phyloP scores from a whole-genome alignment of 108 stramenopile species.

The Discostella pseudostelligera region DNA sequence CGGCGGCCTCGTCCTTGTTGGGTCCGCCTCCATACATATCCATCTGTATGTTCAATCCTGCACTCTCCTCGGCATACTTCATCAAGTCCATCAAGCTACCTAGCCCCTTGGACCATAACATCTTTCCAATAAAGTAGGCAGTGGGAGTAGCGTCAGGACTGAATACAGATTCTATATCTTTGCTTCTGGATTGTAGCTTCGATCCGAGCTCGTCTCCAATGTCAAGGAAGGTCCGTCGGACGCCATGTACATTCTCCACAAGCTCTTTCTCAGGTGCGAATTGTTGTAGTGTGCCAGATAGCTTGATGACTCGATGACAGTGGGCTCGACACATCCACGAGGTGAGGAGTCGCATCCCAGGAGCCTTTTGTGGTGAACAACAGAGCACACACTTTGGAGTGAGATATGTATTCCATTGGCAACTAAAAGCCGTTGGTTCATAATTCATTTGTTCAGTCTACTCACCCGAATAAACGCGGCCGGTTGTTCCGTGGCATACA shows the following conservation, averaged over 20 bases:
- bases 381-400: too few species aligned
- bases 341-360: conserved; percentile 61
- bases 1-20: conserved; percentile 66
- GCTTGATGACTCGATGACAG: conserved; percentile 85
- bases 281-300: conserved; percentile 71
- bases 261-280: conserved; percentile 86
- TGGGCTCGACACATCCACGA: conserved; percentile 89
- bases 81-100: conserved; percentile 79
- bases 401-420: background rate
- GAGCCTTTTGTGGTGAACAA: conserved; percentile 49
- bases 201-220: conserved; percentile 37
- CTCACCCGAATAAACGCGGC: conserved; percentile 73
- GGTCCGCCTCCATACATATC: conserved; percentile 89
- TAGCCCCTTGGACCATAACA: conserved; percentile 89
- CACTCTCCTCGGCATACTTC: conserved; percentile 75
- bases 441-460: too few species aligned
- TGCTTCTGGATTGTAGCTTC: conserved; percentile 10
- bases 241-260: conserved; percentile 91
- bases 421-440: too few species aligned
- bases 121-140: conserved; percentile 92
- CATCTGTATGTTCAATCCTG: conserved; percentile 58
- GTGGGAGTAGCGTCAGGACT: conserved; percentile 49
- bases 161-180: conserved; percentile 54
- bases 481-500: conserved; percentile 81
- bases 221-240: conserved; percentile 74